Base-by-base conservation (phyloP, 2,329 filamentous ascomycete species). In the Aureobasidium sp. region DNA sequence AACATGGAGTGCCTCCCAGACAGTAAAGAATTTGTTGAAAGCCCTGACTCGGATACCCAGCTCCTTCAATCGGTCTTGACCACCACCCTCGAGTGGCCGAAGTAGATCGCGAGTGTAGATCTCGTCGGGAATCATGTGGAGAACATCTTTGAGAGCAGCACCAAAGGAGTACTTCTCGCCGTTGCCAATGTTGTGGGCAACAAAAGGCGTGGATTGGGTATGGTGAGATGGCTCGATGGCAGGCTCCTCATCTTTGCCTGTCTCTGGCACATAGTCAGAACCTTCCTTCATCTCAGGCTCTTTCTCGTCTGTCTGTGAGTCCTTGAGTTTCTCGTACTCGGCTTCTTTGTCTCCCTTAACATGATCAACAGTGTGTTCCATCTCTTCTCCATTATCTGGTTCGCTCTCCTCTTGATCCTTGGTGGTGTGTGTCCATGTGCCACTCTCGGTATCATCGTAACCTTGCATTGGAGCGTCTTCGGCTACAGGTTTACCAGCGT, bases 1-100 rank as follows among this genome's bases (percentile, higher is more conserved):
- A 10, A 78, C 58, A 60, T 78, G 76, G 15, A 78, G 67, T 47
- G 72, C 74, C 67, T 80, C 79, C 80, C 80, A 82, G 6, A 79
- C 78, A 42, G 78, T 75, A 25, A 80, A 77, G 59, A 79, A 80
- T 50, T 72, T 76, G 61, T 75, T 75, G 69, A 79, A 82, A 13
- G 75, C 76, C 47, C 80, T 77, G 8, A 78, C 75, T 31, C 79
- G 76, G 15, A 82, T 69, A 18, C 78, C 80, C 23, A 80, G 72
- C 66, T 82, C 80, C 23, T 76, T 75, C 43, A 82, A 73, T 58
- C 76, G 75, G 58, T 76, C 74, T 61, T 80, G 76, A 33, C 80
- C 80, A 2, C 79, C 79, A 4, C 72, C 70, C 23, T 78, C 71
- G 51, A 82, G 76, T 5, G 78, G 76, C 7, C 77, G 74, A 2